Evolutionary conservation across 1,139 yeast genomes (phyloP).

Genomic region (Yamadazyma membranifaciens): DNA sequence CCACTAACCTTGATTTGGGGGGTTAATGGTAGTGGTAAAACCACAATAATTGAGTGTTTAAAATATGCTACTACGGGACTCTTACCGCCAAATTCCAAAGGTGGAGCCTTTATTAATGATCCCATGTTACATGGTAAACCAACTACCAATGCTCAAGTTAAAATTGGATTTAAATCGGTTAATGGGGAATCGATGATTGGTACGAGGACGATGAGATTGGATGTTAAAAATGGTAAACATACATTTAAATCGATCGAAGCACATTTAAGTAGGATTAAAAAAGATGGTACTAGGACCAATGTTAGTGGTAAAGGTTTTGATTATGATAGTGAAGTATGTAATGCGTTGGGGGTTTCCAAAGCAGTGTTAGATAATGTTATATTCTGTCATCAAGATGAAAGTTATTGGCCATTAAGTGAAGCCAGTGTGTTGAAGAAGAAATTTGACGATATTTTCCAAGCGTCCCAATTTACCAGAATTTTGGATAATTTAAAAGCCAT

Average conservation of each 20-base stretch:
- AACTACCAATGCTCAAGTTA: conserved; percentile 85
- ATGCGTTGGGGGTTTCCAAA: conserved; percentile 80
- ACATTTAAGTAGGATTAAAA: conserved; percentile 65
- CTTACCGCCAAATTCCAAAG: conserved; percentile 92
- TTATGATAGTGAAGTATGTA: conserved; percentile 78
- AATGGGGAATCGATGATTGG: conserved; percentile 79
- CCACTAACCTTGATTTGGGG: conserved; percentile 96
- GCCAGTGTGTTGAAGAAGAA: conserved; percentile 85
- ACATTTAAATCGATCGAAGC: conserved; percentile 93
- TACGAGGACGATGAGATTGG: conserved; percentile 79
- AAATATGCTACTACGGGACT: conserved; percentile 95
- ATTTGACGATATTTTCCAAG: conserved; percentile 96
- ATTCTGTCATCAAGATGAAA: conserved; percentile 97
- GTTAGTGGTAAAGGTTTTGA: conserved; percentile 84
- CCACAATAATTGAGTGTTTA: conserved; percentile 92
- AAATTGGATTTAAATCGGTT: conserved; percentile 76
- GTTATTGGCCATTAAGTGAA: conserved; percentile 94
- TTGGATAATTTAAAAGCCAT: conserved; percentile 74
- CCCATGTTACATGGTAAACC: conserved; percentile 78
- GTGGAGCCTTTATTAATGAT: conserved; percentile 95
- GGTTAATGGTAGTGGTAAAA: conserved; percentile 97
- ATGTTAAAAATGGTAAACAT: conserved; percentile 50
- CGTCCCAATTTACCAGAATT: conserved; percentile 89
- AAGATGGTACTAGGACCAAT: conserved; percentile 63
- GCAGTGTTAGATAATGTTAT: conserved; percentile 90